Evolutionary conservation across 306 rosid species (phyloP).

Genomic region (Rosa multiflora): DNA sequence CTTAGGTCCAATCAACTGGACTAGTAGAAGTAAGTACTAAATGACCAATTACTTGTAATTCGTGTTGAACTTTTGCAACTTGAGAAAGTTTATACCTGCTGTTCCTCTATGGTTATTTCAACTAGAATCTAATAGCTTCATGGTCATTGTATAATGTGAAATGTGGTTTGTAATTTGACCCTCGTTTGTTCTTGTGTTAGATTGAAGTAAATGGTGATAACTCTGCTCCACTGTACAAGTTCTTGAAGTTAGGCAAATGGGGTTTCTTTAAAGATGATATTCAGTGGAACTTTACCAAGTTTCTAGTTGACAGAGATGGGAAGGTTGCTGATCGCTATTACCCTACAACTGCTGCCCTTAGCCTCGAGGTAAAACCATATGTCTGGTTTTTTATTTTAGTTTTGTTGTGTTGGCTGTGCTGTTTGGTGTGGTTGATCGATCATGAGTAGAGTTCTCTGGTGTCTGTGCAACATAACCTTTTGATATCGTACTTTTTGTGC

Average conservation of each 20-base stretch:
- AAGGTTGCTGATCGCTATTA: constrained; percentile 69
- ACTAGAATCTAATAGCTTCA: constrained; percentile 1
- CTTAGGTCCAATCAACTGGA: not conserved
- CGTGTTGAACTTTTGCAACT: not conserved
- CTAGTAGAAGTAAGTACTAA: not conserved
- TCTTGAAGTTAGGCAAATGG: constrained; percentile 71
- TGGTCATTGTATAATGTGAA: not conserved
- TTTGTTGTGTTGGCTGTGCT: not conserved
- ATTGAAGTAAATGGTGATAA: constrained; percentile 80
- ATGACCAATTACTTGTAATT: not conserved
- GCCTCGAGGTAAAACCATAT: constrained; percentile 59
- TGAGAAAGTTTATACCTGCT: not conserved
- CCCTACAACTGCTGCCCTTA: constrained; percentile 85
- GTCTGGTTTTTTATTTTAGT: not conserved
- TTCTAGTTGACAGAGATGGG: constrained; percentile 73
- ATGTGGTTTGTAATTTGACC: not conserved
- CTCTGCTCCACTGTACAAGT: constrained; percentile 67
- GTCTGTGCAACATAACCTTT: not conserved
- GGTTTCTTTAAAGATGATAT: constrained; percentile 79
- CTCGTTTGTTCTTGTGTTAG: constrained; percentile 27
- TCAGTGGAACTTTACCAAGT: constrained; percentile 90
- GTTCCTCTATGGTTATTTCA: not conserved
- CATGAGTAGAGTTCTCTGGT: not conserved
- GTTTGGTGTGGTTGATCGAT: not conserved
- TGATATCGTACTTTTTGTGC: constrained; percentile 15